Percentiles rank a stretch among this genome's conserved stretches.
Evolutionary conservation across 306 rosid genomes (phyloP).

Genomic region (Vigna unguiculata): DNA sequence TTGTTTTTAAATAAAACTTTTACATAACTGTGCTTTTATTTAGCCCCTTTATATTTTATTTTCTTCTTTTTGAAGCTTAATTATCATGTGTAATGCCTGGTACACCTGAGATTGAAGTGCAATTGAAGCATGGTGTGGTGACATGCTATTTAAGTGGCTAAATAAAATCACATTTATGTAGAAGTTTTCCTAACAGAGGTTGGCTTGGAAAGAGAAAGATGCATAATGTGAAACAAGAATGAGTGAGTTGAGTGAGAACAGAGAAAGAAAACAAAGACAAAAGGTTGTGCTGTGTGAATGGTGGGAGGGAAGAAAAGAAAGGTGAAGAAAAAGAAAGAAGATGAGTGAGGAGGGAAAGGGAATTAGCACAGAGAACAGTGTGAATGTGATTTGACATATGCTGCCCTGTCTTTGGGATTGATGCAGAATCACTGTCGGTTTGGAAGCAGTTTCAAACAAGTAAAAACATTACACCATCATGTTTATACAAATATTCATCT

Average conservation of each 20-base stretch:
- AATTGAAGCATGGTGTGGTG: slow-evolving; percentile 1
- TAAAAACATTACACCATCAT: too few relatives aligned
- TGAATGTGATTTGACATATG: slow-evolving; percentile 10
- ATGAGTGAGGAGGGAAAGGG: background rate
- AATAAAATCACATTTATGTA: background rate
- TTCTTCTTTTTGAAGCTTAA: slow-evolving; percentile 2
- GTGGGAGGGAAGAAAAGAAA: background rate
- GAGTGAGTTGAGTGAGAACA: background rate
- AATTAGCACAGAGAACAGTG: background rate
- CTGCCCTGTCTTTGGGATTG: slow-evolving; percentile 38
- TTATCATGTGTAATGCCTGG: background rate
- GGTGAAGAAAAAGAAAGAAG: background rate
- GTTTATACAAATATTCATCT: too few relatives aligned
- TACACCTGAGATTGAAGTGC: slow-evolving; percentile 19
- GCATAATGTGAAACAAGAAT: background rate
- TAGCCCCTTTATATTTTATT: background rate
- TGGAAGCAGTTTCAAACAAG: slow-evolving; percentile 8
- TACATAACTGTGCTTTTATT: background rate
- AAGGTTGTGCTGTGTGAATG: background rate
- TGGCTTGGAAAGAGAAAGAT: background rate
- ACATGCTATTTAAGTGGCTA: background rate
- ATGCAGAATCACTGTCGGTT: slow-evolving; percentile 36
- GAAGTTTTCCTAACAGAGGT: background rate
- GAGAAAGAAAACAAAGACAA: slow-evolving; percentile 23
- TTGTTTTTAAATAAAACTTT: too few relatives aligned